Base-by-base conservation (phyloP, 768 basidiomycete species). In the Xanthoconium purpureum region DNA sequence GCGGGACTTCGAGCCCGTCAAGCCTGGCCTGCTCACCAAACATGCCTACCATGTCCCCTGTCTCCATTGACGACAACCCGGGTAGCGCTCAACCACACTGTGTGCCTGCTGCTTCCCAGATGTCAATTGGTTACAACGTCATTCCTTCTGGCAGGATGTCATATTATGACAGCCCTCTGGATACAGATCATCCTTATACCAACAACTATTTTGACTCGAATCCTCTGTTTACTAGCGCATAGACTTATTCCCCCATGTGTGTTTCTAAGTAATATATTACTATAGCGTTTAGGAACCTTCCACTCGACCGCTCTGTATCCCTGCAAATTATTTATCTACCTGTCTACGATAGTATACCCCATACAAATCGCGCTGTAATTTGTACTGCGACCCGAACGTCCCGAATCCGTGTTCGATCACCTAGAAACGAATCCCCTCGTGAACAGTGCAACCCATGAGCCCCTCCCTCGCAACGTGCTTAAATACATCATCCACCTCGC, bases 11-110 rank as follows among this genome's bases (percentile, higher is more conserved):
- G 8, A 73, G 72, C 48, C 68, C 70, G 8, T 63, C 66, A n/a
- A 59, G 66, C 44, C 55, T 70, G 10, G 59, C 58, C 0, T 70
- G 65, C 17, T 70, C 70, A 6, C 72, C 69, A 0, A 70, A 73
- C 37, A 62, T 65, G 11, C 42, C 64, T n/a, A 32, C 67, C 20
- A 33, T 66, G 30, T 62, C 65, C 0, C 59, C 67, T 13, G 47
- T 67, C 3, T 58, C 65, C 5, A 52, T 61, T 18, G 45, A 54
- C 38, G 62, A 62, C 29, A 50, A 43, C 32, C 48, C 57, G 40
- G 52, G 57, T 40, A 59, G 20, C 33, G 44, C 49, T 9, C 67
- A 52, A 32, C 45, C 70, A 13, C 66, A 64, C 0, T 72, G 70
- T 20, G 50, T 73, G 5, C 50, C 66, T 20, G 5, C 55, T 10